Evolutionary conservation across 352 stramenopile genomes (phyloP).

Genomic region (Nothophytophthora sp.): DNA sequence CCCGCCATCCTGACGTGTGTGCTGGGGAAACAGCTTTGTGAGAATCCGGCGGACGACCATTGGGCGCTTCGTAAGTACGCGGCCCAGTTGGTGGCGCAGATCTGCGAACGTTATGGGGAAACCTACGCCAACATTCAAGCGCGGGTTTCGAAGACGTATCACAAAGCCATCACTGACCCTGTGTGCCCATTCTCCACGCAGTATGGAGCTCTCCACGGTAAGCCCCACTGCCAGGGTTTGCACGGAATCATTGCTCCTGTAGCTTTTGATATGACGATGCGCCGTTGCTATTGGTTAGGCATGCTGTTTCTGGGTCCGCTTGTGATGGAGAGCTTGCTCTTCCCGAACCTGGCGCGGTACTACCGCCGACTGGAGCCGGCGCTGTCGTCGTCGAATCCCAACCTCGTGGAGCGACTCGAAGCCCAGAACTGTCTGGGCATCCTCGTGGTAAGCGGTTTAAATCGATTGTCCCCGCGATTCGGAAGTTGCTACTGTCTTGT

Average conservation of each 20-base stretch:
- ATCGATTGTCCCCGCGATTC: background rate
- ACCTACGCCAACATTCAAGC: conserved; percentile 93
- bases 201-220: conserved; percentile 92
- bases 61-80: conserved; percentile 91
- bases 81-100: conserved; percentile 78
- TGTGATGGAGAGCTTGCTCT: conserved; percentile 92
- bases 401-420: conserved; percentile 80
- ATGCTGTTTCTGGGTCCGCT: conserved; percentile 92
- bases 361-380: conserved; percentile 84
- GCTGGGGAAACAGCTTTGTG: conserved; percentile 89
- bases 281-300: conserved; percentile 27
- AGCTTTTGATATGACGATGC: background rate
- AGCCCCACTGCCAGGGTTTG: background rate
- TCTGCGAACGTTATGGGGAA: conserved; percentile 85
- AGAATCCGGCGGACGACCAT: conserved; percentile 86
- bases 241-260: background rate
- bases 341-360: conserved; percentile 88
- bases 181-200: conserved; percentile 85
- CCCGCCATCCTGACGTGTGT: conserved; percentile 93
- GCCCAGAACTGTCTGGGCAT: conserved; percentile 88
- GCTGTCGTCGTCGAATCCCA: conserved; percentile 73
- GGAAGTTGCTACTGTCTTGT: background rate
- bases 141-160: conserved; percentile 91
- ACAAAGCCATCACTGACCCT: conserved; percentile 83
- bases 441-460: conserved; percentile 60